Conservation (phyloP, 352 stramenopile genomes). For the Phytophthora tubulina region DNA sequence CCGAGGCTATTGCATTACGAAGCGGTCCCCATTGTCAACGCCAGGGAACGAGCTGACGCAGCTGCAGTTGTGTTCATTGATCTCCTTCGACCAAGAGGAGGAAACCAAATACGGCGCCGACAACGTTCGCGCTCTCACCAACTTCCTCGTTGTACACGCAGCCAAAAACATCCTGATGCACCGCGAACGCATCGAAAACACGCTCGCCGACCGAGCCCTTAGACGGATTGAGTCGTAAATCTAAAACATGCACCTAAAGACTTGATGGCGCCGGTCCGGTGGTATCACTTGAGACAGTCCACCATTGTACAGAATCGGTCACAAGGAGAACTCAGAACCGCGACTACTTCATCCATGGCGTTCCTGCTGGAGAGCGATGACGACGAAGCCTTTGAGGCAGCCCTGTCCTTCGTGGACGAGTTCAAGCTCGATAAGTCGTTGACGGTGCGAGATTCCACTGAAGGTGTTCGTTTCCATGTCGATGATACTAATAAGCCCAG, state of each 20-base stretch:
- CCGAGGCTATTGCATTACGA: constrained; percentile 65
- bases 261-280: neutral
- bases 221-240: constrained; percentile 7
- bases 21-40: constrained; percentile 38
- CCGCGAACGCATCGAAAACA: constrained; percentile 57
- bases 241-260: neutral
- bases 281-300: constrained; percentile 27
- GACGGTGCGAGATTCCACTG: neutral
- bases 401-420: constrained; percentile 37
- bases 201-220: constrained; percentile 34
- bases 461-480: neutral
- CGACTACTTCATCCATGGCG: constrained; percentile 5
- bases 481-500: no score
- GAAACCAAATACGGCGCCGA: constrained; percentile 32
- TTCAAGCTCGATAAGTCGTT: constrained; percentile 14
- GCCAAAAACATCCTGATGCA: constrained; percentile 45
- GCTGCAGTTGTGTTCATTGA: constrained; percentile 58
- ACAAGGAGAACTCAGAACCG: neutral
- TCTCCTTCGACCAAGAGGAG: constrained; percentile 50
- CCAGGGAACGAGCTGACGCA: constrained; percentile 42
- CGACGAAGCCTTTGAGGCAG: constrained; percentile 27
- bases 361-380: constrained; percentile 27
- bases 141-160: constrained; percentile 50
- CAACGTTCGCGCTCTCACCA: constrained; percentile 45
- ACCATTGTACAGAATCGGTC: constrained; percentile 10